Conservation (phyloP, 1,284 basidiomycete genomes). For the Ceratobasidium theobromae region DNA sequence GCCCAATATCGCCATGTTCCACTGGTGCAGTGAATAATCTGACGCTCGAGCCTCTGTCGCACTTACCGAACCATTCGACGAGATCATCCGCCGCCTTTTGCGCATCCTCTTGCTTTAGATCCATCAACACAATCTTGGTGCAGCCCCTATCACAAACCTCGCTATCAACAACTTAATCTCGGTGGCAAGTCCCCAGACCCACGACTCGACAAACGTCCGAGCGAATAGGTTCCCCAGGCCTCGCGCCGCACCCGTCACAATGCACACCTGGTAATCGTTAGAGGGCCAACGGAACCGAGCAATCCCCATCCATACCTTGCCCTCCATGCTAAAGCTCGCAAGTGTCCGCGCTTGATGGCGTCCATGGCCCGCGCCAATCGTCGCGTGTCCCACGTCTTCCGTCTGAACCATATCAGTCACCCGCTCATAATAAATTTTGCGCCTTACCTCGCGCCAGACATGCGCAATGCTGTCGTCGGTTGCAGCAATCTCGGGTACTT, state of each 20-base stretch:
- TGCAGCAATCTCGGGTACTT: slow-evolving; percentile 15
- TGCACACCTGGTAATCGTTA: slow-evolving; percentile 65
- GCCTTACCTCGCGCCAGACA: slow-evolving; percentile 5
- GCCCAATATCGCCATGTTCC: slow-evolving; percentile 61
- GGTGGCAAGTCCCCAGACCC: slow-evolving; percentile 43
- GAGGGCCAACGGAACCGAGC: neutral
- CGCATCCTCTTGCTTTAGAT: slow-evolving; percentile 76
- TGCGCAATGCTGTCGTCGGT: slow-evolving; percentile 13
- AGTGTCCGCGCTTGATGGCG: slow-evolving; percentile 26
- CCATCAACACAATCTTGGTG: slow-evolving; percentile 78
- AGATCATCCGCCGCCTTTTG: slow-evolving; percentile 75
- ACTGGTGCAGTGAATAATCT: slow-evolving; percentile 47
- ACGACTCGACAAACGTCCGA: slow-evolving; percentile 85
- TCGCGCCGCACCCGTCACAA: slow-evolving; percentile 92
- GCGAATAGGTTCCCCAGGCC: slow-evolving; percentile 90
- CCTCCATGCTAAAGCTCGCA: slow-evolving; percentile 28
- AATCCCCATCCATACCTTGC: too few species aligned
- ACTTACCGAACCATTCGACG: slow-evolving; percentile 53
- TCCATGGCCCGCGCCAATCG: slow-evolving; percentile 22
- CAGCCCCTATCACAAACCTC: slow-evolving; percentile 61
- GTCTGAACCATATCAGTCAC: neutral
- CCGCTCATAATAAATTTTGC: neutral
- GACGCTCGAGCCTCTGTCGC: slow-evolving; percentile 5
- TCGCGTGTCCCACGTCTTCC: slow-evolving; percentile 13
- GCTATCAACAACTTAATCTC: neutral